These are phyloP conservation scores for Bocquillonia castaneifolia DNA, from an alignment of 441 rosid genomes.

Conservation along the genomic window DNA sequence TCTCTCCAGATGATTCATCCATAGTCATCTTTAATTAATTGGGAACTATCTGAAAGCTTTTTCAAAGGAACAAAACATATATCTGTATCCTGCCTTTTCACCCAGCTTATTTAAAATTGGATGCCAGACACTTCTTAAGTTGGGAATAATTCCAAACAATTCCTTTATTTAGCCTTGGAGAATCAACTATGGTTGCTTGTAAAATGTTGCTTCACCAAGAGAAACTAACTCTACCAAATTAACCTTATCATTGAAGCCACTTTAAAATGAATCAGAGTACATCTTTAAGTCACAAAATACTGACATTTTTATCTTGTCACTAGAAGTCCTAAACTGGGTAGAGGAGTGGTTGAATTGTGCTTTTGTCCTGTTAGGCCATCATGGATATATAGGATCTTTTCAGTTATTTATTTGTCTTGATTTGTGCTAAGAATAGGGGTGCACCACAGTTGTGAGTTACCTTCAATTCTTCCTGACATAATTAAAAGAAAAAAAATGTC, in stretches of 20 bases:
- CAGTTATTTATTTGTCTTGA: neutral
- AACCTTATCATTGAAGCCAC: neutral
- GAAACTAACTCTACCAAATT: neutral
- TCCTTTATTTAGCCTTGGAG: neutral
- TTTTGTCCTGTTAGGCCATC: too few relatives aligned
- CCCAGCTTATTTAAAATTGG: neutral
- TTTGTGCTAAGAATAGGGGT: neutral
- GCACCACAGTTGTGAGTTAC: neutral
- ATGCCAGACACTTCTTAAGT: neutral
- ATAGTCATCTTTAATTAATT: neutral
- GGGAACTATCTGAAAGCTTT: neutral
- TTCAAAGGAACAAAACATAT: neutral
- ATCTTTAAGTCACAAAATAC: neutral
- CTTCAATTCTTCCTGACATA: neutral
- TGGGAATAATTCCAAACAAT: neutral
- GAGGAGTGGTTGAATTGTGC: too few relatives aligned
- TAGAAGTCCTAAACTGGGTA: neutral
- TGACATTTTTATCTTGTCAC: neutral
- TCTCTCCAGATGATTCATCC: constrained; percentile 1
- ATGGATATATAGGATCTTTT: neutral
- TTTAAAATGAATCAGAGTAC: neutral
- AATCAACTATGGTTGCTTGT: neutral
- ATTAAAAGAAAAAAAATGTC: neutral
- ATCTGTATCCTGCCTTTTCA: neutral
- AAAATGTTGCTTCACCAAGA: neutral